Conservation (phyloP, 768 basidiomycete species). For the Lactarius tabidus region DNA sequence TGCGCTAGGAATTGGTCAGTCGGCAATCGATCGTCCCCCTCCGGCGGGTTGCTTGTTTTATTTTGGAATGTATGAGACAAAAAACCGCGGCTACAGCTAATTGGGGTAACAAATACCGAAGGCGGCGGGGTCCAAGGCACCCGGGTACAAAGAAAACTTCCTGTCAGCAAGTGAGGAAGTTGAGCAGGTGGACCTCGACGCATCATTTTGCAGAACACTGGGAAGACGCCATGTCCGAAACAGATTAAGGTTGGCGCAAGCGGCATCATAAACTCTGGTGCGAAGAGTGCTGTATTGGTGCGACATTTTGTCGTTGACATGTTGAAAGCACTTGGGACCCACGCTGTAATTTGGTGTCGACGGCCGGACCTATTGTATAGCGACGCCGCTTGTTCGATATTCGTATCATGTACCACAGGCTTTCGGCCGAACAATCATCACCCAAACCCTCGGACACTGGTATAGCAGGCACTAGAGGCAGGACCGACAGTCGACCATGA, state of each 20-base stretch:
- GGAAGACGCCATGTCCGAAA: not conserved
- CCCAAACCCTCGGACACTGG: not conserved
- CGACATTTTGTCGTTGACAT: not conserved
- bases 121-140: no score
- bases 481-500: not conserved
- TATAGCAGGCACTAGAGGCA: not conserved
- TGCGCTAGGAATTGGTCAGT: not conserved
- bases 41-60: no score
- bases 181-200: no score
- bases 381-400: not conserved
- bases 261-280: not conserved
- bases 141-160: no score
- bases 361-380: not conserved
- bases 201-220: not conserved
- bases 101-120: no score
- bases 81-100: no score
- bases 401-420: not conserved
- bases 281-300: not conserved
- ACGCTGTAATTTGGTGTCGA: not conserved
- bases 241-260: not conserved
- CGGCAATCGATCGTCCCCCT: not conserved
- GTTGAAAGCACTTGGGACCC: not conserved
- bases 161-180: no score
- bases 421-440: not conserved
- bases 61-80: no score